Conservation (phyloP, 2,329 filamentous ascomycete genomes). For the Xylariaceae sp. region DNA sequence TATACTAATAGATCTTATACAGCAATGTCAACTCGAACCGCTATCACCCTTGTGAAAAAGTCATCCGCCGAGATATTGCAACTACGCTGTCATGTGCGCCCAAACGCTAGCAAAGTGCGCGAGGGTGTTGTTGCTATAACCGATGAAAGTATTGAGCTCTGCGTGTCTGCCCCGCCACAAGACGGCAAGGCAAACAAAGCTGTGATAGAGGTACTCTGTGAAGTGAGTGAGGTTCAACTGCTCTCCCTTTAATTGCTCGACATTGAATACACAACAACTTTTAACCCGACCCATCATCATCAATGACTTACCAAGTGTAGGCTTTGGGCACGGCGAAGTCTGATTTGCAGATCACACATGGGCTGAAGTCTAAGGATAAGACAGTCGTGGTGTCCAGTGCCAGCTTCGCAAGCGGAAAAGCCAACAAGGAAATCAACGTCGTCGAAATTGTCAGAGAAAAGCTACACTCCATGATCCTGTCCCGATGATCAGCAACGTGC, state of each 20-base stretch:
- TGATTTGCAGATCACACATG: slow-evolving; percentile 56
- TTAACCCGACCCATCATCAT: neutral
- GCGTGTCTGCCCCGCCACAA: slow-evolving; percentile 58
- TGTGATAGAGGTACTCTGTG: slow-evolving; percentile 56
- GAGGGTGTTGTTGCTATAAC: slow-evolving; percentile 56
- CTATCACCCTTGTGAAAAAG: slow-evolving; percentile 45
- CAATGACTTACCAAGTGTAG: slow-evolving; percentile 32
- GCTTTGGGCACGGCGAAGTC: slow-evolving; percentile 58
- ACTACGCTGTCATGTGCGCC: slow-evolving; percentile 62
- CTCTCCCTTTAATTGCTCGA: neutral
- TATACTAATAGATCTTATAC: neutral
- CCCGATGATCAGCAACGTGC: neutral
- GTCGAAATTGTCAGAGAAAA: slow-evolving; percentile 23
- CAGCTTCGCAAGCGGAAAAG: slow-evolving; percentile 16
- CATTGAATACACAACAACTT: neutral
- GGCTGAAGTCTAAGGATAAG: slow-evolving; percentile 61
- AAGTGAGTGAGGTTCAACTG: slow-evolving; percentile 31
- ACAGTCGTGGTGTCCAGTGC: slow-evolving; percentile 39
- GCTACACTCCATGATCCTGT: slow-evolving; percentile 12
- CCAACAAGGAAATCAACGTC: slow-evolving; percentile 22
- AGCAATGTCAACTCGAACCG: slow-evolving; percentile 39
- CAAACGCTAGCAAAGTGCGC: slow-evolving; percentile 55
- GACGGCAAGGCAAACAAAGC: slow-evolving; percentile 67
- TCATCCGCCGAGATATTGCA: slow-evolving; percentile 43
- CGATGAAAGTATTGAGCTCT: slow-evolving; percentile 55